Base-by-base conservation (phyloP, 345 rosid species). In the Corchorus olitorius region DNA sequence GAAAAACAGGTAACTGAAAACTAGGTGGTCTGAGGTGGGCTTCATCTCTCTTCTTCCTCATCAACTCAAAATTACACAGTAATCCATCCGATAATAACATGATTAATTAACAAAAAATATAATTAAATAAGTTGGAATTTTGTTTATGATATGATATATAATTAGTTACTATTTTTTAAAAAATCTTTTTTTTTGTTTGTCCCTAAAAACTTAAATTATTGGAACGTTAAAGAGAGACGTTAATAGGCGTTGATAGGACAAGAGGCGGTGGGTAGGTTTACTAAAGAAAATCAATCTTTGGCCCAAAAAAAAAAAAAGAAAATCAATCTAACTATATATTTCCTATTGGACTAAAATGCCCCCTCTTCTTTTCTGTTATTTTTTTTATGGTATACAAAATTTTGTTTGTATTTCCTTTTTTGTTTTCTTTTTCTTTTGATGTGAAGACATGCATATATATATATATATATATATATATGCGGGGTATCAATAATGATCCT, bases 171-270 rank as follows among this genome's bases (percentile, higher is more conserved):
- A 14, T 2, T 55, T 49, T 49, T 49, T 49, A 2, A 49, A 52
- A 52, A 6, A 14, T 5, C 15, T 52, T 20, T 22, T 58, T 52
- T 52, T 20, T 22, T 58, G 65, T 33, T 61, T 61, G 27, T 27
- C 27, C 27, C 46, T 37, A 63, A 63, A 63, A 63, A 63, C 27
- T 39, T 16, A 2, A 64, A 17, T 17, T 64, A 39, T 17, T 64
- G 68, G 68, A 37, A 39, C 68, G 68, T 64, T 64, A 64, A 20
- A 17, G 14, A 17, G 13, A 64, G 68, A 64, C 22, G 68, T 17
- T 64, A 39, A 17, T 45, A 46, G 8, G 22, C 48, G 22, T 39
- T 64, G 68, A 39, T 22, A 10, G 2, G 63, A 22, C 63, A 27
- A 11, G 63, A 10, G 22, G 16, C 3, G 16, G 35, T 37, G 1